These are phyloP conservation scores for Pyrenophora teres DNA, from an alignment of 2,329 filamentous ascomycete genomes.

Conservation along the genomic window DNA sequence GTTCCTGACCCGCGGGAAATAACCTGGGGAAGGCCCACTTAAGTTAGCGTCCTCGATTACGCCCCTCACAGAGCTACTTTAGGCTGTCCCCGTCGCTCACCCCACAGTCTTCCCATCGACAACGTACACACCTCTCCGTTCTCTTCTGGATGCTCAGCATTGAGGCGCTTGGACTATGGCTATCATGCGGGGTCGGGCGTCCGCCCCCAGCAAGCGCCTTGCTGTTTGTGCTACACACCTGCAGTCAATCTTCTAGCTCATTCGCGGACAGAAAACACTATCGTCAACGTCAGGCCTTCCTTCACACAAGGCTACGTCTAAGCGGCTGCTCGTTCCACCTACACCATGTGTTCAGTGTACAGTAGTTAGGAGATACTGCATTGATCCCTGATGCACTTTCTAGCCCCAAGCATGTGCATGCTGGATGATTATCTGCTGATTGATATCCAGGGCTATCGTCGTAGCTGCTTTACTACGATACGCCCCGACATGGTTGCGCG, in stretches of 20 bases:
- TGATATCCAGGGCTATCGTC: background rate
- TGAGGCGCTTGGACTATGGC: background rate
- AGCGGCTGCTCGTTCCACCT: background rate
- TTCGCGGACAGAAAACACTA: conserved; percentile 4
- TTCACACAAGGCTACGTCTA: background rate
- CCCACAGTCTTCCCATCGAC: background rate
- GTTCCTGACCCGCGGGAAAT: background rate
- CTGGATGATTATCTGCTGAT: conserved; percentile 2
- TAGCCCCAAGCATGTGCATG: background rate
- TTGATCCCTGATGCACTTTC: background rate
- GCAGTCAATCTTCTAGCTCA: background rate
- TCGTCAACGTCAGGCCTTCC: background rate
- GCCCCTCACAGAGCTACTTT: background rate
- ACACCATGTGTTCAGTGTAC: background rate
- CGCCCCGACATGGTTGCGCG: background rate
- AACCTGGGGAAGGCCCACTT: conserved; percentile 6
- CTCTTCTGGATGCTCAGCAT: background rate
- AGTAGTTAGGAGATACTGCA: too few relatives aligned
- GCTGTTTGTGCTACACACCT: background rate
- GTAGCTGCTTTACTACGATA: background rate
- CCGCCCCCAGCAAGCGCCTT: conserved; percentile 4
- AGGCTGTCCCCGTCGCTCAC: background rate
- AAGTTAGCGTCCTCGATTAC: conserved; percentile 6
- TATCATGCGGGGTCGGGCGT: background rate
- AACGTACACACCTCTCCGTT: background rate